A percentile compares a stretch with the other conserved stretches of the same genome.
phyloP scores from a whole-genome alignment of 2,329 filamentous ascomycete genomes.

The Fusarium pseudocircinatum region DNA sequence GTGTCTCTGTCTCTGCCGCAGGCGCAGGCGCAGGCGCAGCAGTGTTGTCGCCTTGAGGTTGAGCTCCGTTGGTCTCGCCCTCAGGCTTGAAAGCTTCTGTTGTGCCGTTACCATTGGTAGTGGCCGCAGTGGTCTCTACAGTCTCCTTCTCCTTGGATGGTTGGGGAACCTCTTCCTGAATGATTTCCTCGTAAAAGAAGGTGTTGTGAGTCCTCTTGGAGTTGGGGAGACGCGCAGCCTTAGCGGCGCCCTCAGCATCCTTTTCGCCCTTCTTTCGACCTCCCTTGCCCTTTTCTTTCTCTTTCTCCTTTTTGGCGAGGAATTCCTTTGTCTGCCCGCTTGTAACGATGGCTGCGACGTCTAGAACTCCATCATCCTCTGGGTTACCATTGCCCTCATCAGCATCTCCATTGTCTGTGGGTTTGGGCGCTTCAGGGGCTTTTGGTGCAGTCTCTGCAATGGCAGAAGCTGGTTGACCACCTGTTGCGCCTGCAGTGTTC shows the following conservation, averaged over 20 bases:
- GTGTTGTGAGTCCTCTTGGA: constrained; percentile 73
- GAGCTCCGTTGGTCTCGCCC: constrained; percentile 24
- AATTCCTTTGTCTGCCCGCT: constrained; percentile 85
- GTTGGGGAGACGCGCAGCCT: constrained; percentile 72
- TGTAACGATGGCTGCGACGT: constrained; percentile 86
- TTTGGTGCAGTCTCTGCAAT: constrained; percentile 46
- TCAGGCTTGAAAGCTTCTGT: constrained; percentile 24
- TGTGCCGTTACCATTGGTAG: constrained; percentile 34
- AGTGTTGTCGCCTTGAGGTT: constrained; percentile 14
- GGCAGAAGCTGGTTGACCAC: constrained; percentile 11
- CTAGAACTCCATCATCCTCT: constrained; percentile 77
- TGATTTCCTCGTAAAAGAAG: constrained; percentile 78
- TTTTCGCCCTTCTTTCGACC: constrained; percentile 63
- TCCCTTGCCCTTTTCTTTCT: constrained; percentile 72
- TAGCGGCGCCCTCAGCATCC: constrained; percentile 64
- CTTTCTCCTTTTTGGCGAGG: constrained; percentile 82
- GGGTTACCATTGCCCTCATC: constrained; percentile 55
- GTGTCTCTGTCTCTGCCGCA: not conserved
- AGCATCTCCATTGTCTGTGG: constrained; percentile 49
- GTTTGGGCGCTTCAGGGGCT: constrained; percentile 51
- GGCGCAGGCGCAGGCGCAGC: not conserved
- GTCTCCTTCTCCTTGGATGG: constrained; percentile 48
- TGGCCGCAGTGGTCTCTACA: constrained; percentile 5
- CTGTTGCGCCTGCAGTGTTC: constrained; percentile 43
- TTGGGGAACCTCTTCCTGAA: constrained; percentile 61